Evolutionary conservation across 1,284 basidiomycete species (phyloP).

Genomic region (Schizopora paradoxa): DNA sequence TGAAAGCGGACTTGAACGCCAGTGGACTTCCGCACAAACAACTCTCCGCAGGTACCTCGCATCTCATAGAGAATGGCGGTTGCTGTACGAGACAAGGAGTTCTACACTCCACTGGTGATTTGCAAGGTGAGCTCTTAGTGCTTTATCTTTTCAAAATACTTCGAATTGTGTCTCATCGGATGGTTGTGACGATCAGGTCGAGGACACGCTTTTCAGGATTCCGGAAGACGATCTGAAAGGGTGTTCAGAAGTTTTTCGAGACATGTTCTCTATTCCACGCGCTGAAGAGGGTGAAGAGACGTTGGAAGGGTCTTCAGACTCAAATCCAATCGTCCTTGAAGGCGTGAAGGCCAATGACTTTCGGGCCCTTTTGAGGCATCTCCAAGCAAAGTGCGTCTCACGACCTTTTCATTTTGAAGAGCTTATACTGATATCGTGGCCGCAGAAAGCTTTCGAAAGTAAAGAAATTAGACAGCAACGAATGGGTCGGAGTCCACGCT

Average conservation of each 20-base stretch:
- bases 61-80: no score
- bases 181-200: no score
- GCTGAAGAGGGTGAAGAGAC: background rate
- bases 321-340: conserved; percentile 7
- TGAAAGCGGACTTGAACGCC: no score
- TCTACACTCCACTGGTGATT: no score
- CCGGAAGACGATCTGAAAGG: background rate
- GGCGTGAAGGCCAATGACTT: conserved; percentile 5
- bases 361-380: background rate
- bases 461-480: background rate
- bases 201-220: conserved; percentile 6
- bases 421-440: background rate
- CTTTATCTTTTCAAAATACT: no score
- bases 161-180: no score
- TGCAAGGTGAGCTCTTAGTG: no score
- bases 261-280: conserved; percentile 8
- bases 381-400: conserved; percentile 3
- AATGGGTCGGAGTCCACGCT: background rate
- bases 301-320: conserved; percentile 4
- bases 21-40: no score
- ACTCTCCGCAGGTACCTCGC: no score
- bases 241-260: conserved; percentile 7
- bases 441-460: background rate
- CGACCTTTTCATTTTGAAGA: background rate
- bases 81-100: no score